Percentiles rank a stretch among this genome's conserved stretches.
Evolutionary conservation across 208 protist genomes (phyloP).

Genomic region (Wallacemonas rigidus): DNA sequence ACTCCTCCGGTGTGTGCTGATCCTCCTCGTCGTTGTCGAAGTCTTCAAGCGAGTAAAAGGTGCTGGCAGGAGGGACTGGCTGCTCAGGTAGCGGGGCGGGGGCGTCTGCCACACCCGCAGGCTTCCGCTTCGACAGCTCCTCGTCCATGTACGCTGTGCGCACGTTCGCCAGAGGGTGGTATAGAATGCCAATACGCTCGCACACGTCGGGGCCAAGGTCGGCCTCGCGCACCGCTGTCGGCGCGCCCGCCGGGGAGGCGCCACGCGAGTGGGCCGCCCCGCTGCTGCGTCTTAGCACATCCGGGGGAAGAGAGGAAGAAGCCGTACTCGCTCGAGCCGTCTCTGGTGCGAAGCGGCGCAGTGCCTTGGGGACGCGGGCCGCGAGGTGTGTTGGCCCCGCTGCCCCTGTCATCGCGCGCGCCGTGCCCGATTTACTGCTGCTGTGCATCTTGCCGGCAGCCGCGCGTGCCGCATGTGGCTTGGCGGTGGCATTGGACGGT

Average conservation of each 20-base stretch:
- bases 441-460: neutral
- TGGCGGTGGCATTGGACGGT: neutral
- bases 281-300: neutral
- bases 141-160: conserved; percentile 71
- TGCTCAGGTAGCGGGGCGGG: conserved; percentile 8
- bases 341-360: conserved; percentile 21
- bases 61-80: conserved; percentile 23
- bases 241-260: neutral
- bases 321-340: neutral
- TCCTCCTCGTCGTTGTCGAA: conserved; percentile 86
- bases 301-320: neutral
- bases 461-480: neutral
- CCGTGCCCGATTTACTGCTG: neutral
- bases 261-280: neutral
- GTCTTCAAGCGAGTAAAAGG: conserved; percentile 84
- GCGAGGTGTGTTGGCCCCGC: neutral
- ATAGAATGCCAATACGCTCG: conserved; percentile 70
- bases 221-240: neutral
- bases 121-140: conserved; percentile 34
- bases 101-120: neutral
- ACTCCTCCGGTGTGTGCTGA: conserved; percentile 67
- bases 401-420: neutral
- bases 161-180: conserved; percentile 63
- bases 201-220: conserved; percentile 23
- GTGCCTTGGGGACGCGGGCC: conserved; percentile 23